Conservation (phyloP, 2,329 filamentous ascomycete genomes). For the Ascochyta clinopodiicola region DNA sequence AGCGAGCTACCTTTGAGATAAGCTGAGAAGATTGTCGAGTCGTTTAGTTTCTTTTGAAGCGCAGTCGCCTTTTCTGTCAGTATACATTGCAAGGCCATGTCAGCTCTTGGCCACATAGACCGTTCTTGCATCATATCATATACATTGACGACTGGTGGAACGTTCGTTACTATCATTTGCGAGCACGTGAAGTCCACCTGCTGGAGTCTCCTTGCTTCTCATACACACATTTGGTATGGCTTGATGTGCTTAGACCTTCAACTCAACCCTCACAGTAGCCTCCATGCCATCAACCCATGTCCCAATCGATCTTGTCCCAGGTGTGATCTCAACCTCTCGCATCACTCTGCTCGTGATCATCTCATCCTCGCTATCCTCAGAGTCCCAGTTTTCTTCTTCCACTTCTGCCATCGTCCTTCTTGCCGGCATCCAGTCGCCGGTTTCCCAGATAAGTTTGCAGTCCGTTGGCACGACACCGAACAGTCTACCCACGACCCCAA, state of each 20-base stretch:
- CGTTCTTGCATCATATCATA: constrained; percentile 10
- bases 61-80: constrained; percentile 12
- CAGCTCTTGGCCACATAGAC: constrained; percentile 7
- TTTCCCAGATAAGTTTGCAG: constrained; percentile 81
- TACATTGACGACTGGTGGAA: background rate
- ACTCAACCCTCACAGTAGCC: constrained; percentile 74
- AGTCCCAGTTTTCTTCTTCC: constrained; percentile 57
- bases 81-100: constrained; percentile 14
- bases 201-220: too few species aligned
- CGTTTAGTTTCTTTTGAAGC: constrained; percentile 9
- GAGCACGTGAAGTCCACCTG: too few species aligned
- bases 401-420: constrained; percentile 63
- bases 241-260: constrained; percentile 26
- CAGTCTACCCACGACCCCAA: constrained; percentile 76
- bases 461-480: constrained; percentile 70
- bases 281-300: constrained; percentile 80
- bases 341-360: constrained; percentile 76
- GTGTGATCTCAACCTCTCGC: constrained; percentile 78
- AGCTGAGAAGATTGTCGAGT: background rate
- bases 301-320: constrained; percentile 81
- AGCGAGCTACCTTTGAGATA: constrained; percentile 41
- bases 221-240: too few species aligned
- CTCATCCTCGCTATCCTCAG: constrained; percentile 49
- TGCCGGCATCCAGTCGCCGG: constrained; percentile 86
- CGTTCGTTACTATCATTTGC: background rate